Conservation (phyloP, 345 rosid genomes). For the Eucalyptus marginata region DNA sequence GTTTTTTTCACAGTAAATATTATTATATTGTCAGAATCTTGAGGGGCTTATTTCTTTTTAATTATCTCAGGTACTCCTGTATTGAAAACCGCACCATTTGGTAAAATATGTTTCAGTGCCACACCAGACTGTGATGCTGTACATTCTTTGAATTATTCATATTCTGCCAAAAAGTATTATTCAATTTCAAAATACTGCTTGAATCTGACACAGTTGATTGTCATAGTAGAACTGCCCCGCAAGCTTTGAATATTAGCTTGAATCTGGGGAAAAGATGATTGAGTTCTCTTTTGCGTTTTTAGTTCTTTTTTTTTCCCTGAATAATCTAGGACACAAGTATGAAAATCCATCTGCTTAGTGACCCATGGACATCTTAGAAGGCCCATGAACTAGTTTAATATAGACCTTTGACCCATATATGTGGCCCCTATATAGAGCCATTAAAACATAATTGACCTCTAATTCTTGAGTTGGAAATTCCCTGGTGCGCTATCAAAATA, state of each 20-base stretch:
- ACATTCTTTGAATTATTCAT: background rate
- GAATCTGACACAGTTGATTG: background rate
- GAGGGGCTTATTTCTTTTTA: background rate
- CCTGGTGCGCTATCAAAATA: background rate
- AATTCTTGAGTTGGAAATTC: background rate
- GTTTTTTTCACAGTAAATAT: background rate
- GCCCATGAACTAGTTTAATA: background rate
- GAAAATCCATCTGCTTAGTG: background rate
- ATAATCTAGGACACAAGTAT: background rate
- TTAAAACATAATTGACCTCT: background rate
- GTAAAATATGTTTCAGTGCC: background rate
- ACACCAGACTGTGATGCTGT: background rate
- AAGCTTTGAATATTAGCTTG: background rate
- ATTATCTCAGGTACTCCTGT: background rate
- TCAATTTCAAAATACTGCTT: background rate
- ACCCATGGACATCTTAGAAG: background rate
- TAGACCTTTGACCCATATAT: background rate
- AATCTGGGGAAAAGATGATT: background rate
- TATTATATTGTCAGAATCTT: background rate
- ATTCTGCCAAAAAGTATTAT: background rate
- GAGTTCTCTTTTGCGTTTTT: background rate
- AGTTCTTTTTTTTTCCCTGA: background rate
- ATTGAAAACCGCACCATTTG: background rate
- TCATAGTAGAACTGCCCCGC: background rate
- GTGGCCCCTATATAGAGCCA: background rate